Conservation (phyloP, 139 green algal genomes). For the Coccomyxa sp. region DNA sequence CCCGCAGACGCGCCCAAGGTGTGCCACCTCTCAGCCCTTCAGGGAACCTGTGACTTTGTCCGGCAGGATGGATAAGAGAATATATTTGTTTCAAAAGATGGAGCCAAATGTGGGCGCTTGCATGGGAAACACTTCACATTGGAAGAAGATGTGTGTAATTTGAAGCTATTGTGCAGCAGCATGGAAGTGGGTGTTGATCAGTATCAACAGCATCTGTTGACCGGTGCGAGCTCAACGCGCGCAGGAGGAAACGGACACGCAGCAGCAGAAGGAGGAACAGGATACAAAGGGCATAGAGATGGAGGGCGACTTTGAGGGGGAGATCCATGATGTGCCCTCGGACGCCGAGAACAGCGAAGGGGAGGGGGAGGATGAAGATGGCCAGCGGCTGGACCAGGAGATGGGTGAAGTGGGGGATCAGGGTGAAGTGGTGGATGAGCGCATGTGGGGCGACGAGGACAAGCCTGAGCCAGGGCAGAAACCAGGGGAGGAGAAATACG, state of each 20-base stretch:
- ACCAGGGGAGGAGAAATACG: constrained; percentile 56
- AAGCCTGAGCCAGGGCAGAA: constrained; percentile 43
- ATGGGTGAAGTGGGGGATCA: constrained; percentile 70
- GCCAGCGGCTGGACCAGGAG: constrained; percentile 62
- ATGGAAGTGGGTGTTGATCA: too few relatives aligned
- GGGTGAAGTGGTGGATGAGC: constrained; percentile 86
- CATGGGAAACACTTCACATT: too few relatives aligned
- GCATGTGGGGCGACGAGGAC: constrained; percentile 77
- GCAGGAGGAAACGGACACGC: constrained; percentile 3
- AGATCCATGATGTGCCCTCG: constrained; percentile 62
- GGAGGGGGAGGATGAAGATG: constrained; percentile 54
- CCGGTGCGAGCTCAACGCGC: too few relatives aligned
- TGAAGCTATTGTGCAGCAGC: too few relatives aligned
- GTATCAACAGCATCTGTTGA: too few relatives aligned
- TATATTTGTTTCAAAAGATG: too few relatives aligned
- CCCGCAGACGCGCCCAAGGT: neutral
- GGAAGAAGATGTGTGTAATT: too few relatives aligned
- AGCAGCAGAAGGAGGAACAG: constrained; percentile 36
- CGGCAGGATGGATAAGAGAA: too few relatives aligned
- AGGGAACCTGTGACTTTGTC: too few relatives aligned
- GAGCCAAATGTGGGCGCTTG: too few relatives aligned
- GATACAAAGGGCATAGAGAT: constrained; percentile 90
- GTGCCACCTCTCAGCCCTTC: neutral
- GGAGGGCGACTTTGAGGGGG: constrained; percentile 93
- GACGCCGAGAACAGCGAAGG: constrained; percentile 32